These are phyloP conservation scores for Pichia sp. DNA, from an alignment of 1,139 yeast genomes.

Conservation along the genomic window DNA sequence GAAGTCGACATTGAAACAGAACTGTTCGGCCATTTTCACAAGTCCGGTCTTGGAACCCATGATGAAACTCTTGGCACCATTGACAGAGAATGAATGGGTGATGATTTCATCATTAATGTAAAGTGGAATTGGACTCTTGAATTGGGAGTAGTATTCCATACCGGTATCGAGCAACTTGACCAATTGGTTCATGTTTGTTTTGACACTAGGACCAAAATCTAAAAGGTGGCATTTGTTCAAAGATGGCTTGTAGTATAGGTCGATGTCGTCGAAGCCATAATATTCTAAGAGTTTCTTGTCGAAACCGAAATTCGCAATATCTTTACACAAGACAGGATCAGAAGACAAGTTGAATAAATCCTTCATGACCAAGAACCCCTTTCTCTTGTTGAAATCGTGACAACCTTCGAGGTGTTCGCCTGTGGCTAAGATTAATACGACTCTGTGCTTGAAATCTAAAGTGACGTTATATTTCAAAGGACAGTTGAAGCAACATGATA, in stretches of 20 bases:
- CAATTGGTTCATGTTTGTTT: not conserved
- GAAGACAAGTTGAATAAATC: not conserved
- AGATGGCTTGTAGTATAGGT: not conserved
- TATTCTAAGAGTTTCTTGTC: not conserved
- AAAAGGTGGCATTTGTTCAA: not conserved
- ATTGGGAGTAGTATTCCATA: not conserved
- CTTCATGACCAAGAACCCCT: not conserved
- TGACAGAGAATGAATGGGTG: not conserved
- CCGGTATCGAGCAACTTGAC: not conserved
- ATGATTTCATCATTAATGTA: not conserved
- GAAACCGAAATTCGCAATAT: not conserved
- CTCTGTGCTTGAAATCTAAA: not conserved
- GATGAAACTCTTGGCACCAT: not conserved
- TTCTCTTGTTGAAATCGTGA: not conserved
- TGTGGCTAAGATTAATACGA: not conserved
- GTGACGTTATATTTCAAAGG: not conserved
- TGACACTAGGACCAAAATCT: not conserved
- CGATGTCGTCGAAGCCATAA: not conserved
- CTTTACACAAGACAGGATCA: not conserved
- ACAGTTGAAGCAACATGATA: not conserved
- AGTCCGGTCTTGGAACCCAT: not conserved
- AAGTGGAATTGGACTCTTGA: not conserved
- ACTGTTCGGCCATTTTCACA: not conserved
- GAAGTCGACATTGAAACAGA: not conserved
- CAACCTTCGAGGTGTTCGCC: not conserved